Evolutionary conservation across 1,139 yeast genomes (phyloP), one percentile per base, ranked within the genome.

Genomic region (Kodamaea anthophila): DNA sequence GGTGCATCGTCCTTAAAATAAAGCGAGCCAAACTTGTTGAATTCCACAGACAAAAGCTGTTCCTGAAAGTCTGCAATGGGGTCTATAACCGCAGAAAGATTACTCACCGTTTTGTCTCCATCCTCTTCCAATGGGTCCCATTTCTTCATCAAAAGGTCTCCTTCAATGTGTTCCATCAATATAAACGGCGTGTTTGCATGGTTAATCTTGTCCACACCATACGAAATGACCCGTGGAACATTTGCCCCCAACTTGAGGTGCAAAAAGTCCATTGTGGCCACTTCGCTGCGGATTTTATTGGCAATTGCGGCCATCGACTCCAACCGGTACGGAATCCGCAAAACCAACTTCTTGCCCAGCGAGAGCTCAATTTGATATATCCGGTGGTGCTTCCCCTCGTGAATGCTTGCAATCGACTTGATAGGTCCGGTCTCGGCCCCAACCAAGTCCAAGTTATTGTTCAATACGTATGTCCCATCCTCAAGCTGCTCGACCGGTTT

Each of bases 361-460:
- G 72, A 70, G 35, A 87, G 64, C 13, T 74, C 73, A 20, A 86
- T 60, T 48, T 79, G 75, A 57, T 87, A 91, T 34, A 88, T 65
- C 51, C 95, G 73, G 58, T 91, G 91, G 50, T 86, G 96, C 56
- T 85, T 86, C 34, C 97, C 97, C 55, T 91, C 97, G 47, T 86
- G 95, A 38, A 86, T 70, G 38, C 94, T 81, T 35, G 85, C 76
- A 50, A 91, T 76, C 29, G 87, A 77, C 49, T 76, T 78, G 46
- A 86, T 65, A 24, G 64, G 58, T 16, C 62, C 62, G 26, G 69
- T 70, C 30, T 53, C 33, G n/a, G 18, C 25, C 12, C 28, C 28
- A 5, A 57, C 50, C 8, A 50, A 43, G 15, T 53, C 54, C 31
- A 69, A 49, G 51, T 77, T 77, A 35, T 74, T 68, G 39, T 49